These are phyloP conservation scores for Aspergillus sclerotioniger DNA, from an alignment of 495 filamentous ascomycete species.

Conservation along the genomic window DNA sequence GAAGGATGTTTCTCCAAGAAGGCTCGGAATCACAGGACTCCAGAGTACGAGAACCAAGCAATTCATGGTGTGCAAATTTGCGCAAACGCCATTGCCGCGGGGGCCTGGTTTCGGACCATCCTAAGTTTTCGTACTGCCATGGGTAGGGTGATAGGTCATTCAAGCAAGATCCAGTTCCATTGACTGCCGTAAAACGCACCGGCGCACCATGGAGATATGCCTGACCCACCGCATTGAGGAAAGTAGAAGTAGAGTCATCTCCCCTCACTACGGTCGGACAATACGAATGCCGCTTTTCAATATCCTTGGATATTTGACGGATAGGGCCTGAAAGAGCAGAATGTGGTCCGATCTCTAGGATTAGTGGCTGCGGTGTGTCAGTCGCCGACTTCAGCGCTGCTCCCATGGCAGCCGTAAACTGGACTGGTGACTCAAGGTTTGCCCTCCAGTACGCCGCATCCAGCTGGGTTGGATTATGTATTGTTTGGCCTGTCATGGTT, in stretches of 20 bases:
- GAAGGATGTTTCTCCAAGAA: conserved; percentile 50
- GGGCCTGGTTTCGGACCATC: conserved; percentile 51
- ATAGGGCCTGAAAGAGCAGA: conserved; percentile 37
- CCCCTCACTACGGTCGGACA: conserved; percentile 30
- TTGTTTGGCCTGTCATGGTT: conserved; percentile 25
- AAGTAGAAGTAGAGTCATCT: conserved; percentile 10
- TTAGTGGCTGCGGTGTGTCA: conserved; percentile 24
- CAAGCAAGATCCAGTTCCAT: conserved; percentile 29
- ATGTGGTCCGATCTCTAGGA: conserved; percentile 50
- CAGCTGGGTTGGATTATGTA: conserved; percentile 15
- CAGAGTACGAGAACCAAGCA: conserved; percentile 42
- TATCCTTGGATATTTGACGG: conserved; percentile 26
- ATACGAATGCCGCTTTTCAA: conserved; percentile 23
- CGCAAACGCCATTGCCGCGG: conserved; percentile 46
- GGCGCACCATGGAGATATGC: conserved; percentile 23
- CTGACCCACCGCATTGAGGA: conserved; percentile 30
- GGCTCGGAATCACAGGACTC: conserved; percentile 44
- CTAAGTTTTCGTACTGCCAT: conserved; percentile 42
- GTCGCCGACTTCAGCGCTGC: conserved; percentile 18
- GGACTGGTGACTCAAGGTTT: conserved; percentile 40
- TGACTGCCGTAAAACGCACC: conserved; percentile 24
- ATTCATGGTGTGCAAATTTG: conserved; percentile 40
- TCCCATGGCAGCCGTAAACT: conserved; percentile 32
- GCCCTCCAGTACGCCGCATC: conserved; percentile 43
- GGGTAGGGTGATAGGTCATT: conserved; percentile 49